Percentiles rank a stretch among this genome's conserved stretches.
These are phyloP conservation scores for Mucor mucedo DNA, from an alignment of 371 early-diverging fungal genomes.

Conservation along the genomic window DNA sequence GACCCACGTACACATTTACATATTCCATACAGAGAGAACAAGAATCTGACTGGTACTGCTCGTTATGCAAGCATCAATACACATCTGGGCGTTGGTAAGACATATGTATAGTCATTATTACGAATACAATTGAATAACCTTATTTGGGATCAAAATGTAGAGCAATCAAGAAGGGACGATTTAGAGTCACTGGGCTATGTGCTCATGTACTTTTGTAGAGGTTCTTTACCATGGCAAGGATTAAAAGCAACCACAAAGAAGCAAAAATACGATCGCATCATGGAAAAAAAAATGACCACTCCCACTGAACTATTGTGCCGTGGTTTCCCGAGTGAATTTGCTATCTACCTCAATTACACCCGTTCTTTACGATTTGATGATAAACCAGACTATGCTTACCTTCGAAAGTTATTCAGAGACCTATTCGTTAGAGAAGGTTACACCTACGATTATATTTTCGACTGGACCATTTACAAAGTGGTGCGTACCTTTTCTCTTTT, in stretches of 20 bases:
- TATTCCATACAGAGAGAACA: slow-evolving; percentile 97
- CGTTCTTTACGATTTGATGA: slow-evolving; percentile 98
- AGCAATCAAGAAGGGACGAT: slow-evolving; percentile 99
- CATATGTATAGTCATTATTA: no score
- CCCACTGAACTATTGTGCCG: slow-evolving; percentile 96
- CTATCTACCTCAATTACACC: slow-evolving; percentile 96
- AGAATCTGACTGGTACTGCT: slow-evolving; percentile 99
- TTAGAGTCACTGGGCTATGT: slow-evolving; percentile 99
- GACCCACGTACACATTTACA: slow-evolving; percentile 97
- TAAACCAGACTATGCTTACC: slow-evolving; percentile 98
- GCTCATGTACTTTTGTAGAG: slow-evolving; percentile 99
- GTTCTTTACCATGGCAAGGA: slow-evolving; percentile 99
- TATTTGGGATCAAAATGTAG: slow-evolving; percentile 38
- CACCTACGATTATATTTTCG: slow-evolving; percentile 97
- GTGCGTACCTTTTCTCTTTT: slow-evolving; percentile 1
- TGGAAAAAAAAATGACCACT: slow-evolving; percentile 99
- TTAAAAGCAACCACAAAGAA: slow-evolving; percentile 97
- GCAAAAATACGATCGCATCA: slow-evolving; percentile 99
- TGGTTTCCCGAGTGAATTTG: slow-evolving; percentile 95
- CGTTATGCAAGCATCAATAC: slow-evolving; percentile 99
- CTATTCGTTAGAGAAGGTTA: slow-evolving; percentile 94
- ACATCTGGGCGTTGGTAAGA: slow-evolving; percentile 92
- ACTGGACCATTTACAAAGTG: slow-evolving; percentile 81
- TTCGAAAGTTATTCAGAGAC: slow-evolving; percentile 95
- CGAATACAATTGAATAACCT: no score